phyloP scores from a whole-genome alignment of 768 basidiomycete genomes.

The Leccinum obscurum region DNA sequence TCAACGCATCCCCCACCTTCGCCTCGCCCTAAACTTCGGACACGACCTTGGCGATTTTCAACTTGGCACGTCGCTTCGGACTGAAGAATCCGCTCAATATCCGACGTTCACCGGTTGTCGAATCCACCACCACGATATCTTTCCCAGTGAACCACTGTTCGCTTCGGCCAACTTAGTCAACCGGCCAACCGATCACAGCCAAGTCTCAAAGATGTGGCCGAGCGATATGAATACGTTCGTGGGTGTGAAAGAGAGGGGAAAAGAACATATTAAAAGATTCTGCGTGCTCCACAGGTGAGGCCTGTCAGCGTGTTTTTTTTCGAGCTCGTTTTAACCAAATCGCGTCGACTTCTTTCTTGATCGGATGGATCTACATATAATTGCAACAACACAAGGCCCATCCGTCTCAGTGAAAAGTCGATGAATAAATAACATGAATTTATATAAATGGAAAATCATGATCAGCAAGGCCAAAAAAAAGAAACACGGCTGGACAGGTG shows the following conservation, averaged over 20 bases:
- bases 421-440: not conserved
- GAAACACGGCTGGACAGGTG: not conserved
- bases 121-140: too few species aligned
- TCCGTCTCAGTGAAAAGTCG: not conserved
- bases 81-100: not conserved
- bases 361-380: not conserved
- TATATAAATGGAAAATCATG: not conserved
- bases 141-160: not conserved
- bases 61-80: not conserved
- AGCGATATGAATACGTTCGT: not conserved
- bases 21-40: not conserved
- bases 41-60: not conserved
- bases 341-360: conserved; percentile 10
- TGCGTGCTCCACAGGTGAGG: not conserved
- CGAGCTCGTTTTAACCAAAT: conserved; percentile 32
- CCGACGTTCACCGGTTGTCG: not conserved
- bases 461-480: not conserved
- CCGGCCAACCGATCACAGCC: not conserved
- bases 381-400: not conserved
- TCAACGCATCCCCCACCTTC: not conserved
- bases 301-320: conserved; percentile 7
- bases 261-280: not conserved
- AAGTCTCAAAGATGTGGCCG: not conserved
- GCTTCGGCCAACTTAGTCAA: not conserved
- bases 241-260: not conserved